Evolutionary conservation across 768 basidiomycete species (phyloP).

Genomic region (Cubamyces lactineus): DNA sequence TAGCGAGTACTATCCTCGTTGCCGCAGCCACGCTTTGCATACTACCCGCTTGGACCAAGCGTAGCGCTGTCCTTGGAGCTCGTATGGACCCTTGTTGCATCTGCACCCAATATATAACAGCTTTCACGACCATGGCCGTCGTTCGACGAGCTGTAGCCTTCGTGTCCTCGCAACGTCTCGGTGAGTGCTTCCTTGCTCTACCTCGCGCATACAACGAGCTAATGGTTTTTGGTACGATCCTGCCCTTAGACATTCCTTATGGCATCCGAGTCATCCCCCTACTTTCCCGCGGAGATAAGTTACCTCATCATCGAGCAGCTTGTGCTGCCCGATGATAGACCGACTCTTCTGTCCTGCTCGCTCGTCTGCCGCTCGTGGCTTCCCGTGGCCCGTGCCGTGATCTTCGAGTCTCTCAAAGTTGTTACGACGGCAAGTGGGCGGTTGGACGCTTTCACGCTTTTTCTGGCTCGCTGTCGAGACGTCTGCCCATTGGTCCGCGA

Average conservation of each 20-base stretch:
- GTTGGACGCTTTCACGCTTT: background rate
- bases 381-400: background rate
- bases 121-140: too few relatives aligned
- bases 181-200: too few relatives aligned
- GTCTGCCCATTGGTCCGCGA: background rate
- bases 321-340: background rate
- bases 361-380: background rate
- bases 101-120: too few relatives aligned
- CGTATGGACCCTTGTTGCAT: too few relatives aligned
- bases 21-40: too few relatives aligned
- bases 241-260: background rate
- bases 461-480: background rate
- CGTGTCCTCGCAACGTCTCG: too few relatives aligned
- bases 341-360: background rate
- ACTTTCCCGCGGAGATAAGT: background rate
- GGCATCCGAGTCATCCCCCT: background rate
- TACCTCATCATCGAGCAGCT: background rate
- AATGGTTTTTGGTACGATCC: too few relatives aligned
- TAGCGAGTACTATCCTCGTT: too few relatives aligned
- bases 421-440: background rate
- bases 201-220: too few relatives aligned
- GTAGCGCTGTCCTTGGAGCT: too few relatives aligned
- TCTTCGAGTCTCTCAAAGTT: background rate
- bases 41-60: too few relatives aligned
- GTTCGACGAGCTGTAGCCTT: too few relatives aligned